phyloP scores from a whole-genome alignment of 108 stramenopile genomes.

The Nitzschia sp. region DNA sequence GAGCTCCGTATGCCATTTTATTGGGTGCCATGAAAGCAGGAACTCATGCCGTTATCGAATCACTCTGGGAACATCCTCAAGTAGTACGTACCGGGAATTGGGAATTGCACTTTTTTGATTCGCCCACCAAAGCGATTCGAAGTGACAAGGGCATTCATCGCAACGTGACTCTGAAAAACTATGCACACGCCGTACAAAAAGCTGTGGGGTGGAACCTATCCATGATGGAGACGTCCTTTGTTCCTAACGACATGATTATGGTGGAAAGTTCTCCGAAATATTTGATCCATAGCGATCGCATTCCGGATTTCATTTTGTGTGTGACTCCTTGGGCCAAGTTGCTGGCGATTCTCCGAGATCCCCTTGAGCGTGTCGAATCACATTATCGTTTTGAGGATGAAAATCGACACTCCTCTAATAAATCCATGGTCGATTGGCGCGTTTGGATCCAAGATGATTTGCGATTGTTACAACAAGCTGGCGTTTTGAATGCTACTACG shows the following conservation, averaged over 20 bases:
- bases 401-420: not conserved
- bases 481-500: slow-evolving; percentile 1
- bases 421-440: slow-evolving; percentile 2
- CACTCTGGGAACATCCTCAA: slow-evolving; percentile 22
- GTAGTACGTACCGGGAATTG: not conserved
- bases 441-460: slow-evolving; percentile 30
- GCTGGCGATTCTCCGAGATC: slow-evolving; percentile 31
- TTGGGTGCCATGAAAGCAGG: slow-evolving; percentile 34
- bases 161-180: not conserved
- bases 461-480: slow-evolving; percentile 42
- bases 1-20: slow-evolving; percentile 27
- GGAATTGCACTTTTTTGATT: slow-evolving; percentile 34
- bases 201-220: not conserved
- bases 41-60: slow-evolving; percentile 22
- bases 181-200: slow-evolving; percentile 1
- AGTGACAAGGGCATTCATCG: not conserved
- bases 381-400: slow-evolving; percentile 23
- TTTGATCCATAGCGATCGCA: slow-evolving; percentile 28
- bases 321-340: slow-evolving; percentile 29
- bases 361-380: slow-evolving; percentile 25
- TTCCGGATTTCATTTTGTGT: slow-evolving; percentile 24
- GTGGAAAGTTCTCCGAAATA: slow-evolving; percentile 20
- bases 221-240: not conserved
- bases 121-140: slow-evolving; percentile 1
- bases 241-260: not conserved